Base-by-base conservation (phyloP, 2,329 filamentous ascomycete species). In the Mycogone perniciosa region DNA sequence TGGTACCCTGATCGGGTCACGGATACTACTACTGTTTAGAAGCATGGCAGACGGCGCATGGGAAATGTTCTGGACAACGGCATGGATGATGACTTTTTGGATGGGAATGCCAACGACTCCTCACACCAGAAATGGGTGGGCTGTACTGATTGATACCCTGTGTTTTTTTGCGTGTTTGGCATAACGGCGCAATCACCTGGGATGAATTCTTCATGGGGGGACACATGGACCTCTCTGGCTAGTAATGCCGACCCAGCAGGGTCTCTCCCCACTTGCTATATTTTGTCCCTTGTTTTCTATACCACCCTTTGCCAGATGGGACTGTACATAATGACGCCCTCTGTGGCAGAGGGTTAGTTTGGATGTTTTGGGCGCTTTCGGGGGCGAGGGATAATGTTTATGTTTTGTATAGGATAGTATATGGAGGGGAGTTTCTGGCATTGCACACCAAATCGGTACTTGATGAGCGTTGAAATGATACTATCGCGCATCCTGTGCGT, bases 41-140 rank as follows among this genome's bases (percentile, higher is more conserved):
- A 56, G 60, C 59, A 65, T 63, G 59, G 56, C 54, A 56, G 53
- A 55, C 55, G 64, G 64, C 64, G 63, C 54, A 63, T 50, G 56
- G 53, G 57, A 41, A 57, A 55, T 61, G 55, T 59, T 59, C 55
- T 61, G 60, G 57, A 59, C 26, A 33, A 13, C 44, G 44, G 39
- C 30, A 31, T 44, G 42, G 35, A 30, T 31, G 31, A 35, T 31
- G 9, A n/a, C 26, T 44, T 52, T 55, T 44, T 47, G 53, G 54
- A 53, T 50, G 50, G 49, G 42, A 53, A 51, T 35, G 48, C 48
- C 48, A 48, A 43, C 37, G 13, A 46, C 40, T 40, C 34, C 33
- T 35, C 42, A 34, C 48, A 27, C 33, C 40, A 31, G 44, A 47
- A 54, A 37, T 11, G 44, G 42, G 46, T 33, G 41, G 50, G 46